Evolutionary conservation across 257 asterid genomes (phyloP).

Genomic region (Linderniella brevidens): DNA sequence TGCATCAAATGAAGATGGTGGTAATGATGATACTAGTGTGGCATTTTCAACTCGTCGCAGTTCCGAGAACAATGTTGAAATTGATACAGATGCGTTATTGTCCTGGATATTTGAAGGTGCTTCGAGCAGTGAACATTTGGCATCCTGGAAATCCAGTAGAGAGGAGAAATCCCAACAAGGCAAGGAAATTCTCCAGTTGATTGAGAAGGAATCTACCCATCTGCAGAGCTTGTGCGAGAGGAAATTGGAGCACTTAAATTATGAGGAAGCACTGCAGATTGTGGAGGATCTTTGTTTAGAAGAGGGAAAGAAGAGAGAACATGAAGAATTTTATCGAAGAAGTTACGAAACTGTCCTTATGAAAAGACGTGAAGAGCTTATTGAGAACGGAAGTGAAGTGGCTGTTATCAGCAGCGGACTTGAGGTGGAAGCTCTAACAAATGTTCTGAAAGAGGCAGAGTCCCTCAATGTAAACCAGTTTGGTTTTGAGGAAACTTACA

Average conservation of each 20-base stretch:
- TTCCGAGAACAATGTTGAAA: slow-evolving; percentile 27
- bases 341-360: slow-evolving; percentile 65
- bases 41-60: slow-evolving; percentile 6
- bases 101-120: slow-evolving; percentile 77
- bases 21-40: no score
- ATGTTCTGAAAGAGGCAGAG: slow-evolving; percentile 79
- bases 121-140: slow-evolving; percentile 56
- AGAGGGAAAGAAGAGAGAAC: slow-evolving; percentile 77
- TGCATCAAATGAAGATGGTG: no score
- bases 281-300: slow-evolving; percentile 78
- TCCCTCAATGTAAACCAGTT: slow-evolving; percentile 57
- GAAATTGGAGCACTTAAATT: slow-evolving; percentile 67
- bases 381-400: slow-evolving; percentile 36
- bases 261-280: slow-evolving; percentile 77
- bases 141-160: slow-evolving; percentile 45
- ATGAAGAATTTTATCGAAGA: slow-evolving; percentile 23
- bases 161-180: slow-evolving; percentile 71
- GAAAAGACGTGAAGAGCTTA: slow-evolving; percentile 64
- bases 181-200: slow-evolving; percentile 49
- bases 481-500: slow-evolving; percentile 66
- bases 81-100: slow-evolving; percentile 67
- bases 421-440: slow-evolving; percentile 76
- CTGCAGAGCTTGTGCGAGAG: slow-evolving; percentile 79
- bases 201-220: slow-evolving; percentile 73
- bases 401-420: slow-evolving; percentile 35